Base-by-base conservation (phyloP, 192 early-diverging fungal species). In the Cladochytrium replicatum region DNA sequence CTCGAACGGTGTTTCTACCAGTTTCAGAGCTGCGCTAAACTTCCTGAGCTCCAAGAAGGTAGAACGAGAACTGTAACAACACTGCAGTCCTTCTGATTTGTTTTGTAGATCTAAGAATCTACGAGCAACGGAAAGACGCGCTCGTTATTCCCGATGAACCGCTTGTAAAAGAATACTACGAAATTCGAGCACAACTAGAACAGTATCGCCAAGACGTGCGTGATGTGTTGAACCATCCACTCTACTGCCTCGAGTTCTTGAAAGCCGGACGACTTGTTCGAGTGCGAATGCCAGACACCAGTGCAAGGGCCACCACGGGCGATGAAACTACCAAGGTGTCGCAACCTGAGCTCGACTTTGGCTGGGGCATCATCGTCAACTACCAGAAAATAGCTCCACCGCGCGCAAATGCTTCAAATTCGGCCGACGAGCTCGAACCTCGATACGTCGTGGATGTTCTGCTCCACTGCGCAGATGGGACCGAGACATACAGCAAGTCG, bases 1-100 rank as follows among this genome's bases (percentile, higher is more conserved):
- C 69, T 98, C 2, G 82, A 92, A 63, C 66, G 78, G 23, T 86
- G 84, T 57, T 98, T 98, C 68, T 81, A 81, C 63, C 90, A 94
- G 55, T 92, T 88, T 71, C 92, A 96, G 67, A 89, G 88, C 38
- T 72, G 80, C 19, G 71, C 89, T 4, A 74, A 80, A 49, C 72
- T 98, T 19, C 92, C 95, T 6, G 71, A 73, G 32, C 68, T 89
- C 27, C 72, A 87, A 66, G 31, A 57, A 37, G 75, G 81, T 80
- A 42, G 7, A 30, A 27, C 6, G 47, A 55, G 2, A 46, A 39
- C 22, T 22, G 2, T 22, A 46, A 46, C 19, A 2, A 46, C 19
- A 46, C 19, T 2, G 19, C 19, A 39, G 34, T 60, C 48, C 51
- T 6, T 34, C 19, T 50, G 17, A 22, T n/a, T 37, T 54, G 13